Evolutionary conservation across 345 rosid species (phyloP).

Genomic region (Gossypium sturtianum): DNA sequence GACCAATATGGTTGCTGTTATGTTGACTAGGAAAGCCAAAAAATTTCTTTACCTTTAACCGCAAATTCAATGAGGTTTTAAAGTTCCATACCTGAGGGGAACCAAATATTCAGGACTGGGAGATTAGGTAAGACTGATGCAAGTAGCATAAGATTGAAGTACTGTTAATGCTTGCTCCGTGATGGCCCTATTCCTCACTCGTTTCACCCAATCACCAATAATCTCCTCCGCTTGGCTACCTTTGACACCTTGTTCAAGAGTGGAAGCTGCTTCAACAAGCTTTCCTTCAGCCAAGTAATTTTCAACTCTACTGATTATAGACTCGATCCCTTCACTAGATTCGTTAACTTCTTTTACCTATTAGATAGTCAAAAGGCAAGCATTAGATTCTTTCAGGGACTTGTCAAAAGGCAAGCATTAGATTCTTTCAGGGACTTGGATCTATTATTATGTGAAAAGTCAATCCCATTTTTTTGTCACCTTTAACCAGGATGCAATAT

Average conservation of each 20-base stretch:
- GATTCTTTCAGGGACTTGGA: background rate
- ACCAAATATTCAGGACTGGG: background rate
- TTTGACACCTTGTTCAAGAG: constrained; percentile 73
- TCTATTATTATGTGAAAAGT: background rate
- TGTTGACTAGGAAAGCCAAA: background rate
- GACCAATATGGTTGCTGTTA: background rate
- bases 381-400: background rate
- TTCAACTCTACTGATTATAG: constrained; percentile 61
- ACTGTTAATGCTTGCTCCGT: constrained; percentile 74
- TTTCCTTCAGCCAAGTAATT: constrained; percentile 70
- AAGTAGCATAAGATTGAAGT: constrained; percentile 80
- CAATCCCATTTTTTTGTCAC: constrained; percentile 26
- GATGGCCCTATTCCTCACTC: constrained; percentile 76
- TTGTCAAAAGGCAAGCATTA: background rate
- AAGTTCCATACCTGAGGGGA: background rate
- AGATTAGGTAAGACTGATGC: constrained; percentile 58
- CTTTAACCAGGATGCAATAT: constrained; percentile 83
- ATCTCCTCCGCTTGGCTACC: constrained; percentile 87
- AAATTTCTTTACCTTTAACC: background rate
- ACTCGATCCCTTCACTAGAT: constrained; percentile 69
- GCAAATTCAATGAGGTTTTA: background rate
- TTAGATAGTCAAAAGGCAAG: background rate
- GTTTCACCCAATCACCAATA: constrained; percentile 60
- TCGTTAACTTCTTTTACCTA: constrained; percentile 70
- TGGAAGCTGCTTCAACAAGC: constrained; percentile 80